phyloP scores from a whole-genome alignment of 352 stramenopile genomes.

The Phytophthora vignae region DNA sequence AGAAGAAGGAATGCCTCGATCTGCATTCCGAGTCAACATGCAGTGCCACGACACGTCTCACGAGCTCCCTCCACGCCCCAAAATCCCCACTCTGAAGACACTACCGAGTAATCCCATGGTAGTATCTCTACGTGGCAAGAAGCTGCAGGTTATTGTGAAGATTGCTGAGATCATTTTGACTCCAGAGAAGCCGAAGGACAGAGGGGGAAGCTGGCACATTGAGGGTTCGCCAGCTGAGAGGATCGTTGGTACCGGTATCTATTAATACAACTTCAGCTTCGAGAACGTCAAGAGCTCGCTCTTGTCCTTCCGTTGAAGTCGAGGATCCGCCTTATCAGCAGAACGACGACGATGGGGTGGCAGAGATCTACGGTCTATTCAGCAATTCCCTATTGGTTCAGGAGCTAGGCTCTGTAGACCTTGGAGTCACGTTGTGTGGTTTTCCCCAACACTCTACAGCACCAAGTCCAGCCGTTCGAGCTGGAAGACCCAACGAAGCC shows the following conservation, averaged over 20 bases:
- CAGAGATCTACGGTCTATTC: constrained; percentile 40
- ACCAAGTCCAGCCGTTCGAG: constrained; percentile 58
- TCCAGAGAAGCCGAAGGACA: constrained; percentile 46
- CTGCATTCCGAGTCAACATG: constrained; percentile 5
- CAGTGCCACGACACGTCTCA: constrained; percentile 18
- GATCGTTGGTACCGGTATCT: constrained; percentile 48
- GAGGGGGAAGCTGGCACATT: constrained; percentile 55
- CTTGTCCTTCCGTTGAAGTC: constrained; percentile 44
- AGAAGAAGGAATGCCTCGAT: background rate
- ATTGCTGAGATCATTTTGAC: constrained; percentile 59
- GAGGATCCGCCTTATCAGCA: constrained; percentile 41
- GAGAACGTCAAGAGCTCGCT: constrained; percentile 58
- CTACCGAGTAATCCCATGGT: background rate
- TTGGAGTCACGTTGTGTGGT: constrained; percentile 40
- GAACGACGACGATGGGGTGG: constrained; percentile 37
- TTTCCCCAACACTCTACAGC: constrained; percentile 55
- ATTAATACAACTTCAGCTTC: constrained; percentile 46
- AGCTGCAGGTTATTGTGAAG: constrained; percentile 57
- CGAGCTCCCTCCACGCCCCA: constrained; percentile 18
- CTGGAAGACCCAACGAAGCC: constrained; percentile 38
- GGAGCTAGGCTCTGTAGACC: constrained; percentile 32
- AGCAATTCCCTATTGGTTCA: constrained; percentile 35
- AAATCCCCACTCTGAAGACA: constrained; percentile 14
- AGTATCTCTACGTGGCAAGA: constrained; percentile 30
- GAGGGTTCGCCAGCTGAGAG: constrained; percentile 42